Evolutionary conservation across 2,329 filamentous ascomycete species (phyloP).

Genomic region (Diaporthe sp.): DNA sequence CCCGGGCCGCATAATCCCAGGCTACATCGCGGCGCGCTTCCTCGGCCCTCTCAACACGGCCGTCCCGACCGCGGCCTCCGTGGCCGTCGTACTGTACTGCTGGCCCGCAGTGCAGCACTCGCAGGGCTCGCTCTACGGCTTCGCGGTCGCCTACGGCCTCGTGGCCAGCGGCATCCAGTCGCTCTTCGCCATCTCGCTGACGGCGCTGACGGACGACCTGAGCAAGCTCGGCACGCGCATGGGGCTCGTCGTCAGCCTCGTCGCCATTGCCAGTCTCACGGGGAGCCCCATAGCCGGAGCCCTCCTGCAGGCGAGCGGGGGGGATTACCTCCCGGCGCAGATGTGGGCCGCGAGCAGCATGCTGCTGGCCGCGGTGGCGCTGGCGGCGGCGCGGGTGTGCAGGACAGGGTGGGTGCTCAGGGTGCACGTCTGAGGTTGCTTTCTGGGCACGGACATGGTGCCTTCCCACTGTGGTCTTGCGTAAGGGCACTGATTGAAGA

Average conservation of each 20-base stretch:
- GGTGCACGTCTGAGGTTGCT: neutral
- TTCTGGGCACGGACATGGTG: no score
- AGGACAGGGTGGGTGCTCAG: slow-evolving; percentile 22
- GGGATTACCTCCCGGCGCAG: slow-evolving; percentile 43
- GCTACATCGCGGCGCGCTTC: slow-evolving; percentile 53
- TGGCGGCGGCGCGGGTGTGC: neutral
- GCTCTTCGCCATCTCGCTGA: slow-evolving; percentile 54
- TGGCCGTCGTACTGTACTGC: slow-evolving; percentile 48
- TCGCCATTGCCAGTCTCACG: slow-evolving; percentile 48
- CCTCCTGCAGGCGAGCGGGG: slow-evolving; percentile 42
- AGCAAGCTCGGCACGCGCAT: slow-evolving; percentile 53
- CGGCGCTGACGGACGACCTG: slow-evolving; percentile 53
- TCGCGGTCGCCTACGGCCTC: slow-evolving; percentile 58
- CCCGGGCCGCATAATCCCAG: slow-evolving; percentile 59
- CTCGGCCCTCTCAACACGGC: slow-evolving; percentile 54
- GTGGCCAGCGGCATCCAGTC: slow-evolving; percentile 56
- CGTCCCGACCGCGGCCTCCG: slow-evolving; percentile 46
- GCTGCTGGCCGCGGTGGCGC: slow-evolving; percentile 23
- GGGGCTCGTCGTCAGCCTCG: slow-evolving; percentile 53
- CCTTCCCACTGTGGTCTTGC: no score
- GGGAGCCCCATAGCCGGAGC: slow-evolving; percentile 53
- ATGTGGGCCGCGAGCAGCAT: slow-evolving; percentile 43
- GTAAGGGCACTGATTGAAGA: no score
- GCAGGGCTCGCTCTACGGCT: slow-evolving; percentile 50
- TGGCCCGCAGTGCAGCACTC: slow-evolving; percentile 52